Base-by-base conservation (phyloP, 1,284 basidiomycete species). In the Meira nashicola region DNA sequence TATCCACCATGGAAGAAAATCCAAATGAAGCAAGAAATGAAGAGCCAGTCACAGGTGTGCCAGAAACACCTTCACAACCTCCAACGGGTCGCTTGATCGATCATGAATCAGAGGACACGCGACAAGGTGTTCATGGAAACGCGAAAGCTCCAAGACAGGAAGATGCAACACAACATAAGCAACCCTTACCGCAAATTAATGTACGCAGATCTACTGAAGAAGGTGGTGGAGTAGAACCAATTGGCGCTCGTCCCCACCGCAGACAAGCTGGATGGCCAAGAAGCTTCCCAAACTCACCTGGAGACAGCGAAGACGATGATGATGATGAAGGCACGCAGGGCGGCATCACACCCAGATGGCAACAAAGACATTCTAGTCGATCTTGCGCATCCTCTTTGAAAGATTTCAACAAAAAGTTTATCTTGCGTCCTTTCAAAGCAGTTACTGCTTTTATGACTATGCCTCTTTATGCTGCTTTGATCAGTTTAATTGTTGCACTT, bases 391-490 rank as follows among this genome's bases (percentile, higher is more conserved):
- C 4, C 28, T 28, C 23, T 5, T 17, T 53, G 17, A 38, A 17
- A 48, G 40, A 43, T 43, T n/a, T 55, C 52, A 58, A 41, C 12
- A 60, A 61, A 46, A 12, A 40, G 15, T 59, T 58, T 46, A 47
- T 68, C 21, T 52, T 65, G 11, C 47, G 48, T 15, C 68, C 66
- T 8, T 25, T 82, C 71, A 76, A 74, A 14, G 80, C 80, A 0
- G 76, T 92, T 65, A 84, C 85, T 71, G 82, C 83, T 37, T 92
- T 93, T 80, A 90, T 93, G 90, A 92, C 90, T 0, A 86, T 86
- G 15, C 77, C 74, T 17, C 65, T 80, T 7, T 80, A 78, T 68
- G 76, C 80, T 4, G 88, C 91, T 1, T 75, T 91, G 12, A 78
- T 86, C 1, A 90, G 89, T 1, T 81, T 96, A 39, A 64, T 90